Evolutionary conservation across 345 rosid genomes (phyloP), one percentile per base, ranked within the genome.

Genomic region (rapeseed (Brassica napus)): DNA sequence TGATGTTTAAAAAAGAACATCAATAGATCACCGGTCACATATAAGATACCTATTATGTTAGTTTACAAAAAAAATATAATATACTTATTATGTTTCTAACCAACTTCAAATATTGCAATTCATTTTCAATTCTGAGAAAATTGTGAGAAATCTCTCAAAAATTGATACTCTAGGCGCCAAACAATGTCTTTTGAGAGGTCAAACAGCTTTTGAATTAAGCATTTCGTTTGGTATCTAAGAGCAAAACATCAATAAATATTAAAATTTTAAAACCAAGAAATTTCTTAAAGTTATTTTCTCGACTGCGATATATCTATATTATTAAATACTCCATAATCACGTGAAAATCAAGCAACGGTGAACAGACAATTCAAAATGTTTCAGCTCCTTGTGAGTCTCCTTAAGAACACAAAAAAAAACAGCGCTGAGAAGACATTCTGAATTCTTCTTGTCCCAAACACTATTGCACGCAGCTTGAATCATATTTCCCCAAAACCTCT

Each of bases 401-500:
- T 0, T 52, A 52, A 52, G 24, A 65, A 23, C 34, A 62, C 65
- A 37, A 32, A 55, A 21, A 57, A 77, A 47, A 47, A 60, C 5
- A 61, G 75, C 47, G 18, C 30, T 14, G 63, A 76, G 24, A 31
- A 7, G 54, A 15, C 65, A 63, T 42, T 69, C 60, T 70, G 72
- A 62, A 42, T 14, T 70, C 64, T 44, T 54, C 47, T 21, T 76
- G 39, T 28, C 61, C 64, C 63, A 71, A 71, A 37, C 47, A 76
- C 65, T 54, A 30, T 52, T 74, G 39, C 42, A 1, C 35, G 47
- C 69, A 58, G 15, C 42, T 62, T 60, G 35, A 54, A 77, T 37
- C 44, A 71, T 54, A 16, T 64, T 54, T 24, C 60, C 76, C 8
- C 64, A 70, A 77, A 70, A 34, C 76, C 81, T 28, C 23, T 63